phyloP scores from a whole-genome alignment of 768 basidiomycete species.

The Pleurotus salmoneostramineus region DNA sequence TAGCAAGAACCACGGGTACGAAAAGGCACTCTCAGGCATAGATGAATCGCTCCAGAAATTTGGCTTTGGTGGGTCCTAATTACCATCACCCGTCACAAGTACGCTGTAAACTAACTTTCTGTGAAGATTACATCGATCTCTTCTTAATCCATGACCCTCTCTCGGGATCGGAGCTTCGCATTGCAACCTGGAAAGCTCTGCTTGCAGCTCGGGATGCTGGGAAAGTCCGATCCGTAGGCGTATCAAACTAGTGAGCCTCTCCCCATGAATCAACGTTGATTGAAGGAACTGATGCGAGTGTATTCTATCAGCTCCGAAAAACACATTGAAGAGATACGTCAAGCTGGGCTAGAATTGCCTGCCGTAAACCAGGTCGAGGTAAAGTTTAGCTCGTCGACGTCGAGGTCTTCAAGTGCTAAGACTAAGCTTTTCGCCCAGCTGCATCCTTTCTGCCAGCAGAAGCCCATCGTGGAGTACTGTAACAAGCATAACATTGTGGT shows the following conservation, averaged over 20 bases:
- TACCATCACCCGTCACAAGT: not conserved
- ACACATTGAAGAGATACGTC: conserved; percentile 72
- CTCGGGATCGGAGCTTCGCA: conserved; percentile 57
- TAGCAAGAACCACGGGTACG: conserved; percentile 58
- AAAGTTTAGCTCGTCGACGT: conserved; percentile 11
- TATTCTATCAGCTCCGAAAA: conserved; percentile 45
- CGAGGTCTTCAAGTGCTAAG: not conserved
- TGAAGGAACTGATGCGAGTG: not conserved
- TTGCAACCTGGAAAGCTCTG: conserved; percentile 72
- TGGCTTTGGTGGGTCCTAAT: conserved; percentile 43
- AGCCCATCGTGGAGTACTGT: conserved; percentile 77
- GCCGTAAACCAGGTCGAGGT: conserved; percentile 84
- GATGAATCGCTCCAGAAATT: conserved; percentile 58
- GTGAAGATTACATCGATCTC: conserved; percentile 57
- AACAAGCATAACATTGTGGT: conserved; percentile 53
- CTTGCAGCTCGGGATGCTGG: conserved; percentile 56
- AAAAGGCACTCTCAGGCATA: conserved; percentile 52
- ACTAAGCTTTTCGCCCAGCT: conserved; percentile 35
- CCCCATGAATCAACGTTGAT: not conserved
- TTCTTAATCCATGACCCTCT: conserved; percentile 77
- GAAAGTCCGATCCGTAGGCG: conserved; percentile 68
- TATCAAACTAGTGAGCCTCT: conserved; percentile 72
- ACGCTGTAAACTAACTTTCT: not conserved
- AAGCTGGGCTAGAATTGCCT: conserved; percentile 60
- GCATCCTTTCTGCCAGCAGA: conserved; percentile 82